phyloP scores from a whole-genome alignment of 169 alveolate genomes.

The Amoebophrya sp. region DNA sequence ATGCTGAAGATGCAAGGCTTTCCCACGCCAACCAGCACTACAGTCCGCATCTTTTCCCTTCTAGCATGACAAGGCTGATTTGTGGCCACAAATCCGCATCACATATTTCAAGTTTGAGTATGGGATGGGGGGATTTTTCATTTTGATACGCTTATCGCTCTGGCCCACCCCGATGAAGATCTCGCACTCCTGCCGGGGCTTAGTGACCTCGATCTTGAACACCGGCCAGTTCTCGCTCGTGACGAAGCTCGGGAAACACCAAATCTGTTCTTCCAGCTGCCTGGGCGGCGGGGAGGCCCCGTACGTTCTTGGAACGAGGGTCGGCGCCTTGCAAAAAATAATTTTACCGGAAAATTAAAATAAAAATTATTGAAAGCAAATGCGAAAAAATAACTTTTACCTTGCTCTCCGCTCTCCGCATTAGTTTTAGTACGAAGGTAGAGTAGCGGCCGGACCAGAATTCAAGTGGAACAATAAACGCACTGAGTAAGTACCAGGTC shows the following conservation, averaged over 20 bases:
- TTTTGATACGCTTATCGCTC: neutral
- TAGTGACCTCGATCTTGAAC: neutral
- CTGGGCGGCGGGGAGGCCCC: neutral
- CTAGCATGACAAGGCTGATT: too few species aligned
- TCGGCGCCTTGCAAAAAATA: neutral
- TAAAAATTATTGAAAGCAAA: too few species aligned
- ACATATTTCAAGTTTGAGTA: neutral
- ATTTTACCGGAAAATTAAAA: too few species aligned
- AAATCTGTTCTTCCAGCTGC: neutral
- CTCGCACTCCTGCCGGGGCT: neutral
- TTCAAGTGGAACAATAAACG: too few species aligned
- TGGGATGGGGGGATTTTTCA: neutral
- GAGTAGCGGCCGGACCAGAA: neutral
- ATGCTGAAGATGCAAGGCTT: neutral
- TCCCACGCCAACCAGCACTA: too few species aligned
- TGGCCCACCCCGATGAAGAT: neutral
- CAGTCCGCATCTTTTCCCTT: too few species aligned
- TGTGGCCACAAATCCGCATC: neutral
- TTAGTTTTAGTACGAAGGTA: neutral
- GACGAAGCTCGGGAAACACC: neutral
- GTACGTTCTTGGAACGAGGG: neutral
- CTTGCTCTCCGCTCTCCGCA: neutral
- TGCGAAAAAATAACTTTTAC: too few species aligned
- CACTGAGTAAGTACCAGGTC: too few species aligned
- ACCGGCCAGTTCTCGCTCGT: neutral